A percentile compares a stretch with the other conserved stretches of the same genome.
phyloP scores from a whole-genome alignment of 352 stramenopile species.

The Salisapilia sapeloensis region DNA sequence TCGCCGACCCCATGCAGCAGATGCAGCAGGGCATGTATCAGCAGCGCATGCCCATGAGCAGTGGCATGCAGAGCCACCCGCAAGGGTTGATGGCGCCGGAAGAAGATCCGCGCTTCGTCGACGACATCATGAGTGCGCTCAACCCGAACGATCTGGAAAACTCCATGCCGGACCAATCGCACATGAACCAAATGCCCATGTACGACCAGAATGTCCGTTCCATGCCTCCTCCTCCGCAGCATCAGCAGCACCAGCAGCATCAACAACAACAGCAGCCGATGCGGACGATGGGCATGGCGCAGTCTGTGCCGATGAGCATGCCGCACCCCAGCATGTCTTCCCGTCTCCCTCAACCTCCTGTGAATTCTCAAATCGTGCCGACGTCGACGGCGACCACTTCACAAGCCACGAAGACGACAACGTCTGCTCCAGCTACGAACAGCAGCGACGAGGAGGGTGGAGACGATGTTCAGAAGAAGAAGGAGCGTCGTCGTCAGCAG shows the following conservation, averaged over 20 bases:
- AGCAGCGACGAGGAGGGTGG: constrained; percentile 47
- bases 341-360: constrained; percentile 5
- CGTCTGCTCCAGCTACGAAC: constrained; percentile 20
- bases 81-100: constrained; percentile 31
- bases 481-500: constrained; percentile 58
- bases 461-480: constrained; percentile 56
- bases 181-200: constrained; percentile 34
- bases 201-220: constrained; percentile 50
- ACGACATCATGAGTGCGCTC: constrained; percentile 47
- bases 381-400: constrained; percentile 19
- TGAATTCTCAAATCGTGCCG: constrained; percentile 18
- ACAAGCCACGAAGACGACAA: no score
- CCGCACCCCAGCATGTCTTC: constrained; percentile 7
- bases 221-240: constrained; percentile 20
- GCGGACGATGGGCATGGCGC: constrained; percentile 7
- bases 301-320: constrained; percentile 11
- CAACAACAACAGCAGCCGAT: not conserved
- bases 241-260: constrained; percentile 4
- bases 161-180: constrained; percentile 21
- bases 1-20: constrained; percentile 35
- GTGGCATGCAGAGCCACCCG: constrained; percentile 21
- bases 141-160: constrained; percentile 27
- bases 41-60: constrained; percentile 16
- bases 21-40: constrained; percentile 48
- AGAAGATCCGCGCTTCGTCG: constrained; percentile 48